phyloP scores from a whole-genome alignment of 2,329 filamentous ascomycete genomes.

The Dothistroma pini region DNA sequence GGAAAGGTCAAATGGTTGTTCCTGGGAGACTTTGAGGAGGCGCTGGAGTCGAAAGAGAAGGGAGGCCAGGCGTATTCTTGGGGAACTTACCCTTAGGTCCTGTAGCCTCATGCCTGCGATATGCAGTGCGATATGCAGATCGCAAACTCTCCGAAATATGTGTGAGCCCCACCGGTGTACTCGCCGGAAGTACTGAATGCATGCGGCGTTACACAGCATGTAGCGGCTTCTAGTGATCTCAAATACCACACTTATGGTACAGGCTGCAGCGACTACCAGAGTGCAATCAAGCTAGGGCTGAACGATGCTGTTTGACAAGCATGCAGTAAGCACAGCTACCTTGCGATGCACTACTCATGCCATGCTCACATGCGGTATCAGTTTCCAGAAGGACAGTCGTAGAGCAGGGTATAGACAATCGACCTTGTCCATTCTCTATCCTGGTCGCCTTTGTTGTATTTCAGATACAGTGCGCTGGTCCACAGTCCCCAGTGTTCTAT shows the following conservation, averaged over 20 bases:
- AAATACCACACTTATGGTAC: not conserved
- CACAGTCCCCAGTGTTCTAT: no score
- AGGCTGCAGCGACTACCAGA: not conserved
- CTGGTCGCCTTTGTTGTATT: no score
- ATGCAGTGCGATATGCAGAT: not conserved
- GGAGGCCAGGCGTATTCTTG: constrained; percentile 23
- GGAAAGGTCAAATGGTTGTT: constrained; percentile 40
- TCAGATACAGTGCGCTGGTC: no score
- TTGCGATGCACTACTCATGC: not conserved
- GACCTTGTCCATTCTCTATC: no score
- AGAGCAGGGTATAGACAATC: not conserved
- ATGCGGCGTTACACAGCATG: not conserved
- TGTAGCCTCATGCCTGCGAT: no score
- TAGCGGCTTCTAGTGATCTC: not conserved
- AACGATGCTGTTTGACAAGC: not conserved
- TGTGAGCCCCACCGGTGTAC: not conserved
- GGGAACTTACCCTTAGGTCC: constrained; percentile 20
- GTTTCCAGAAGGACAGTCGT: not conserved
- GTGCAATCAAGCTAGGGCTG: not conserved
- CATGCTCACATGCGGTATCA: not conserved
- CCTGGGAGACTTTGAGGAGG: constrained; percentile 48
- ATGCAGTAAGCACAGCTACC: not conserved
- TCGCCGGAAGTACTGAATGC: not conserved
- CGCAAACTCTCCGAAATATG: not conserved
- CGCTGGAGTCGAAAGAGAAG: constrained; percentile 34